Evolutionary conservation across 495 filamentous ascomycete genomes (phyloP), one percentile per base, ranked within the genome.

Genomic region (Thermothielavioides terrestris): DNA sequence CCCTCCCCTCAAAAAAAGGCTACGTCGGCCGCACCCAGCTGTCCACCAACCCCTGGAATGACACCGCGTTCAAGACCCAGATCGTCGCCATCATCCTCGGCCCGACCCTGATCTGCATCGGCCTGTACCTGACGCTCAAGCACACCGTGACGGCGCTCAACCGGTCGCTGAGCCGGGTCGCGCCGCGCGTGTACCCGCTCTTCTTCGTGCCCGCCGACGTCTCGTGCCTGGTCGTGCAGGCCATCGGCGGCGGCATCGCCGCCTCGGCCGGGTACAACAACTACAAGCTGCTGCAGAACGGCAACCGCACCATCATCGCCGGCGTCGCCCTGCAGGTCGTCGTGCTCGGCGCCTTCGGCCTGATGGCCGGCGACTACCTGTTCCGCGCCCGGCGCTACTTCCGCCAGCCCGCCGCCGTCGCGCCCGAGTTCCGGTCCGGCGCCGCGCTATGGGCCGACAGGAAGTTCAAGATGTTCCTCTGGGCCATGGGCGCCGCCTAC

Each of bases 251-350:
- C 42, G 77, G 75, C 34, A 72, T 84, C 42, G 82, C 82, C 4
- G 77, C 78, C 0, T 57, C 68, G 0, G 77, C 74, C 9, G 65
- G 64, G 14, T 52, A 65, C 44, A 61, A 73, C 46, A 51, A 68
- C 42, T 34, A 49, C 5, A 38, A 53, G 12, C 54, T 73, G n/a
- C 55, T 68, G 32, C 53, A 65, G 21, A 52, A 57, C 26, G 80
- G 80, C 2, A 81, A 86, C 63, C 61, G 82, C 52, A 75, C 82
- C 47, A 86, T 86, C 63, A 82, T 89, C 46, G 75, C 81, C 6
- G 85, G 85, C 55, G 83, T 89, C 54, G 72, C 76, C 0, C 78
- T 82, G 57, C 85, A 89, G 70, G 83, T 83, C 17, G 68, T 69
- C 2, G 84, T 83, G 0, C 73, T 87, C 57, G 58, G 62, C 11